A percentile compares a stretch with the other conserved stretches of the same genome.
These are phyloP conservation scores for Agrocybe praecox DNA, from an alignment of 768 basidiomycete genomes.

Conservation along the genomic window DNA sequence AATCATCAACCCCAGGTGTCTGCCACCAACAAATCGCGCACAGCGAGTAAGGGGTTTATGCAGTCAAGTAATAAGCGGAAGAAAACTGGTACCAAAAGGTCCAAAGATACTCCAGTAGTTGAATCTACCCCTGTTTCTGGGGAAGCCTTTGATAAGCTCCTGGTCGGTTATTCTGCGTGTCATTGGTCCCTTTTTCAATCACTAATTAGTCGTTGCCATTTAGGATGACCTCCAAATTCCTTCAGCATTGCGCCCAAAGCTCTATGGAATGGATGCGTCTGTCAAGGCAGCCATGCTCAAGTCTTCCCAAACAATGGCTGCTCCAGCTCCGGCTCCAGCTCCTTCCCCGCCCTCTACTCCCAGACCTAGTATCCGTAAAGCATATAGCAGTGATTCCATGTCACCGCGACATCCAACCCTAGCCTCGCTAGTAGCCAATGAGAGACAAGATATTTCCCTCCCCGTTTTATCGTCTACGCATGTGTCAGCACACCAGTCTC, in stretches of 20 bases:
- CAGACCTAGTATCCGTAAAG: slow-evolving; percentile 56
- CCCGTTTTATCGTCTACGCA: slow-evolving; percentile 33
- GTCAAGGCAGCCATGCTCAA: slow-evolving; percentile 94
- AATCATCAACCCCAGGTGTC: slow-evolving; percentile 18
- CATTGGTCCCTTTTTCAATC: not conserved
- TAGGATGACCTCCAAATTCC: slow-evolving; percentile 93
- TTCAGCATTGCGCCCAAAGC: slow-evolving; percentile 71
- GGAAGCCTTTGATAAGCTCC: slow-evolving; percentile 77
- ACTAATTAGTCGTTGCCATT: slow-evolving; percentile 6
- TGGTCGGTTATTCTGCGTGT: slow-evolving; percentile 54
- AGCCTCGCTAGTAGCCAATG: slow-evolving; percentile 32
- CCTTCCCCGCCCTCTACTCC: slow-evolving; percentile 47
- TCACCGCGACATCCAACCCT: slow-evolving; percentile 52
- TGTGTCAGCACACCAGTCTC: slow-evolving; percentile 42
- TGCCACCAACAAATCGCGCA: slow-evolving; percentile 22
- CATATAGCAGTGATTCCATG: slow-evolving; percentile 75
- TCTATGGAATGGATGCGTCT: slow-evolving; percentile 77
- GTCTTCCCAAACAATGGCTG: slow-evolving; percentile 69
- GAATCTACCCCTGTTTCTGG: slow-evolving; percentile 39
- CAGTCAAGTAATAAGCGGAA: slow-evolving; percentile 37
- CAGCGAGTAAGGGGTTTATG: slow-evolving; percentile 32
- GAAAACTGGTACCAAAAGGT: slow-evolving; percentile 46
- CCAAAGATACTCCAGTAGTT: slow-evolving; percentile 25
- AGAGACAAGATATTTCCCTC: slow-evolving; percentile 40
- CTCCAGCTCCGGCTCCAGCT: slow-evolving; percentile 36